Percentiles rank a stretch among this genome's conserved stretches.
phyloP scores from a whole-genome alignment of 2,329 filamentous ascomycete species.

The Cercospora beticola region DNA sequence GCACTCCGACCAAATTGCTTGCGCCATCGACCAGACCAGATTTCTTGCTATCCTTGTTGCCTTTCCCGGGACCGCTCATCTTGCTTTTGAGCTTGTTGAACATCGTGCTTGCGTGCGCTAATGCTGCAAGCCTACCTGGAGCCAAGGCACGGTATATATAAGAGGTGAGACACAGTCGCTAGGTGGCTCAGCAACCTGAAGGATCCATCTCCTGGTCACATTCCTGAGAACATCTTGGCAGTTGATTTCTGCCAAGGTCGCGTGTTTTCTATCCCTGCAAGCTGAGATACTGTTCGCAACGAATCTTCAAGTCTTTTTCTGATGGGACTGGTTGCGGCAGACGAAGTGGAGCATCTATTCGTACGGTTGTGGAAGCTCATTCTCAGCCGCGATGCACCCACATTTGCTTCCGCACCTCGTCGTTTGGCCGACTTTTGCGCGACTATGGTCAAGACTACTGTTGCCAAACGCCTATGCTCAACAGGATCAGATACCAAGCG shows the following conservation, averaged over 20 bases:
- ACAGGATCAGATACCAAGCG: neutral
- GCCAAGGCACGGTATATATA: neutral
- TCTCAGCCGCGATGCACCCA: too few species aligned
- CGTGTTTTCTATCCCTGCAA: neutral
- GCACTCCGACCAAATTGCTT: neutral
- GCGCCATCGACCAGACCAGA: neutral
- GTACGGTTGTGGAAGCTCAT: neutral
- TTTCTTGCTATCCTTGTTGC: neutral
- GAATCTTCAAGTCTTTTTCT: too few species aligned
- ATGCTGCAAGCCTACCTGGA: neutral
- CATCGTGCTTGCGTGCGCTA: neutral
- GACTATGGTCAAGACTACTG: neutral
- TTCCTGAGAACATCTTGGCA: neutral
- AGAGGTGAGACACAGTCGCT: accelerated
- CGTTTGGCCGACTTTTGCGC: neutral
- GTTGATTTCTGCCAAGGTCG: neutral
- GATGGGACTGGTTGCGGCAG: too few species aligned
- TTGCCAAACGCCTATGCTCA: neutral
- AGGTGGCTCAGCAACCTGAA: neutral
- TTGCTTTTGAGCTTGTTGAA: neutral
- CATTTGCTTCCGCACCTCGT: neutral
- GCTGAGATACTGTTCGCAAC: neutral
- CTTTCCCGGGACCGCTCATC: neutral
- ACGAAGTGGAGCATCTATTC: neutral
- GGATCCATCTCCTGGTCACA: neutral